Percentiles rank a stretch among this genome's conserved stretches.
These are phyloP conservation scores for Saccharomyces hybrid DNA, from an alignment of 1,139 yeast genomes.

Conservation along the genomic window DNA sequence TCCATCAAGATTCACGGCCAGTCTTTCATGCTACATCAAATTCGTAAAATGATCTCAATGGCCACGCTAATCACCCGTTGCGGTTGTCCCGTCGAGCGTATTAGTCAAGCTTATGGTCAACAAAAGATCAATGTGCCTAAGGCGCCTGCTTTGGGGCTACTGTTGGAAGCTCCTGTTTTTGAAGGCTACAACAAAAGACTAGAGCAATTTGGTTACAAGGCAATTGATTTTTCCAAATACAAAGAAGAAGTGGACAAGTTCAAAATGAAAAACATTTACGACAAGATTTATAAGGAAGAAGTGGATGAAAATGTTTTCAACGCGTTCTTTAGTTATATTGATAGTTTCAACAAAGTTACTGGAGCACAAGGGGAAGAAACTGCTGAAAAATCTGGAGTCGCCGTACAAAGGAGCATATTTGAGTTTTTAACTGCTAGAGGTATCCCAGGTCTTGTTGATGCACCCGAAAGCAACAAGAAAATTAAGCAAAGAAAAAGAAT, in stretches of 20 bases:
- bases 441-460: conserved; percentile 31
- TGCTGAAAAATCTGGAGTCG: conserved; percentile 20
- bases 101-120: conserved; percentile 68
- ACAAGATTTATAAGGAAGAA: conserved; percentile 85
- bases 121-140: conserved; percentile 84
- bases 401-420: conserved; percentile 43
- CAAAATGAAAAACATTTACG: conserved; percentile 83
- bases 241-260: conserved; percentile 70
- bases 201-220: conserved; percentile 70
- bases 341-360: conserved; percentile 46
- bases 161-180: conserved; percentile 87
- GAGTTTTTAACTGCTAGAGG: conserved; percentile 69
- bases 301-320: conserved; percentile 78
- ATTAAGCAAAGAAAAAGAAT: conserved; percentile 1
- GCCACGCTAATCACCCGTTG: conserved; percentile 79
- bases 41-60: conserved; percentile 96
- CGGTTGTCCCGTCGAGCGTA: conserved; percentile 71
- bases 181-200: conserved; percentile 73
- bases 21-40: conserved; percentile 96
- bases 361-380: conserved; percentile 28
- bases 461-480: background rate
- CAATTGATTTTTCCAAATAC: conserved; percentile 61
- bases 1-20: conserved; percentile 96
- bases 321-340: conserved; percentile 84
- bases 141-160: conserved; percentile 91